Base-by-base conservation (phyloP, 352 stramenopile species). In the Phytophthora capsici region DNA sequence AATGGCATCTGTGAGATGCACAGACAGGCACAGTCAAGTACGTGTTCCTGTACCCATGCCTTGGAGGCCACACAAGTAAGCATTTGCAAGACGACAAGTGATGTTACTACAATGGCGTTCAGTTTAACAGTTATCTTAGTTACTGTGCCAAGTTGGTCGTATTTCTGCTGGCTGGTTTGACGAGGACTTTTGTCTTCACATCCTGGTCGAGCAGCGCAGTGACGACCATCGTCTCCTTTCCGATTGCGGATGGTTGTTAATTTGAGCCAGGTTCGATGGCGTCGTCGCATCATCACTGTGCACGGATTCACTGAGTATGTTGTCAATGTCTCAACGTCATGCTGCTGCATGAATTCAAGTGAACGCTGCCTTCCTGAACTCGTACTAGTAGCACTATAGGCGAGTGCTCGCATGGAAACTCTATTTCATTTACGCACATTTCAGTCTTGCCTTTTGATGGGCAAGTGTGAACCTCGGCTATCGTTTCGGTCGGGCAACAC, bases 401-500 rank as follows among this genome's bases (percentile, higher is more conserved):
- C n/a, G 25, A 22, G 16, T 36, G 22, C 36, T 43, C 12, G 19
- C 13, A 36, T 10, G 22, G 1, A n/a, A 38, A 12, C 28, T 67
- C 63, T 71, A 61, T 66, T 62, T 34, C 16, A 26, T 53, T 49
- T 9, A 44, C 37, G 10, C 8, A 9, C 17, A 43, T n/a, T 47
- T 34, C 59, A 73, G 30, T 73, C 59, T 66, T 73, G 65, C 32
- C 59, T 74, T 49, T 82, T 84, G 36, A 75, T 65, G 36, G 78
- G 78, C 58, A 86, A 73, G 19, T 67, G 53, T 37, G 60, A 57
- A 9, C 41, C 28, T 51, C 57, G 66, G 17, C 23, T 65, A 20
- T 48, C 32, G 36, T 66, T 74, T 36, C 66, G 63, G n/a, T 59
- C 41, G 0, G 71, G 67, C 30, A 93, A 66, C 25, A 93, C 77